Conservation (phyloP, 768 basidiomycete species). For the Solioccasus polychromus region DNA sequence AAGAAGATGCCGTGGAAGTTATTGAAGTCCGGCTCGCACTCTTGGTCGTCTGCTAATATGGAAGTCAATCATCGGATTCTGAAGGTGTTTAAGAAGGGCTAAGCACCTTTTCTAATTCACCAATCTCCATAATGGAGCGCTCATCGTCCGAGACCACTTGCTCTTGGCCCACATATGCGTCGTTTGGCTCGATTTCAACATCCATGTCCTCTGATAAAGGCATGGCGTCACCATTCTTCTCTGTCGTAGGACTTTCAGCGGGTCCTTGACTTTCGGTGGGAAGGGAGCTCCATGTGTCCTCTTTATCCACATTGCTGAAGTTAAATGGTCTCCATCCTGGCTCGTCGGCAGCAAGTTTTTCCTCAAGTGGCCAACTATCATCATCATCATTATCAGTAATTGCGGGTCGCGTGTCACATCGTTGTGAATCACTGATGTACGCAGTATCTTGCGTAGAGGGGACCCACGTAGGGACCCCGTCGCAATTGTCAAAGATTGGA, state of each 20-base stretch:
- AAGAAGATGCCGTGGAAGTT: constrained; percentile 39
- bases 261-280: constrained; percentile 55
- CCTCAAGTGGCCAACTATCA: constrained; percentile 76
- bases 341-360: constrained; percentile 52
- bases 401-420: constrained; percentile 10
- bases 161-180: constrained; percentile 12
- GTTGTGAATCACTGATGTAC: constrained; percentile 41
- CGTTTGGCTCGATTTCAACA: constrained; percentile 8
- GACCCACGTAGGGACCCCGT: constrained; percentile 50
- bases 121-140: constrained; percentile 27
- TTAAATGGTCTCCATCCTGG: constrained; percentile 63
- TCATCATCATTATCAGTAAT: constrained; percentile 47
- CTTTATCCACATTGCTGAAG: constrained; percentile 53
- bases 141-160: constrained; percentile 34
- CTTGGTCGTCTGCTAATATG: constrained; percentile 15
- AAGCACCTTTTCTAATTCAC: constrained; percentile 41
- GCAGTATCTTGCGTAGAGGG: constrained; percentile 60
- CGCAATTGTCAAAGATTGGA: constrained; percentile 46
- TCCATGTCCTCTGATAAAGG: constrained; percentile 7
- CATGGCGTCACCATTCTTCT: constrained; percentile 3
- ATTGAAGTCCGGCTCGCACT: constrained; percentile 58
- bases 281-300: constrained; percentile 71
- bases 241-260: constrained; percentile 22
- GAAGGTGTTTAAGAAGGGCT: no score
- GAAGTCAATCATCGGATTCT: constrained; percentile 12